A percentile compares a stretch with the other conserved stretches of the same genome.
Evolutionary conservation across 1,284 basidiomycete species (phyloP).

Genomic region (Cryptococcus neoformans): DNA sequence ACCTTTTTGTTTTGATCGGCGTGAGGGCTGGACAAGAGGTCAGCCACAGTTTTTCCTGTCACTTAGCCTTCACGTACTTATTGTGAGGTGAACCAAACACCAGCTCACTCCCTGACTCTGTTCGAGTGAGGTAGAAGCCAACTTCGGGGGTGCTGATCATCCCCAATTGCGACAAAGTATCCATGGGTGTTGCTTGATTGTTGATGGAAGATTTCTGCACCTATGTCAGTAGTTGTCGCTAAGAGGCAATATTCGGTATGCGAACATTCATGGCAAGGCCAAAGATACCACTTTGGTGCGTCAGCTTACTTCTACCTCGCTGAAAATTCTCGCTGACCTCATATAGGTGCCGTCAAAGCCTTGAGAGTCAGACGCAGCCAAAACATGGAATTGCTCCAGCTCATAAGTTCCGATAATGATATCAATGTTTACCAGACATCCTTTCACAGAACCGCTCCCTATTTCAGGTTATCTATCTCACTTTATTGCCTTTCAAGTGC

Average conservation of each 20-base stretch:
- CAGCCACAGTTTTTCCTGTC: neutral
- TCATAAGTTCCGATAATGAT: conserved; percentile 6
- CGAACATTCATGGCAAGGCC: conserved; percentile 12
- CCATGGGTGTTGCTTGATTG: conserved; percentile 4
- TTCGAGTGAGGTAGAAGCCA: conserved; percentile 14
- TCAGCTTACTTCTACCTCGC: neutral
- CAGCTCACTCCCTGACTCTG: conserved; percentile 8
- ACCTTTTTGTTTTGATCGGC: conserved; percentile 13
- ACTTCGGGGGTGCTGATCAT: conserved; percentile 9
- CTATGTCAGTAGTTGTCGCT: neutral
- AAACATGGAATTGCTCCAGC: conserved; percentile 4
- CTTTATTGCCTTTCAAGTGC: neutral
- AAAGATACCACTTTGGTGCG: conserved; percentile 6
- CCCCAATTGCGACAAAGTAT: neutral
- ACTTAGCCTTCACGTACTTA: neutral
- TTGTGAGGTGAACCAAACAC: conserved; percentile 6
- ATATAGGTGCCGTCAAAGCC: conserved; percentile 10
- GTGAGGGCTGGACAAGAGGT: neutral
- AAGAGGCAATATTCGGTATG: too few species aligned
- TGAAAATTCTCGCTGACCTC: conserved; percentile 3
- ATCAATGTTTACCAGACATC: conserved; percentile 8
- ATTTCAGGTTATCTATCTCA: neutral
- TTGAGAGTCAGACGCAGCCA: conserved; percentile 1
- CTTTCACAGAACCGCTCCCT: conserved; percentile 12
- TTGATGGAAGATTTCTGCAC: conserved; percentile 5